Evolutionary conservation across 345 rosid species (phyloP).

Genomic region (Limnanthes douglasii): DNA sequence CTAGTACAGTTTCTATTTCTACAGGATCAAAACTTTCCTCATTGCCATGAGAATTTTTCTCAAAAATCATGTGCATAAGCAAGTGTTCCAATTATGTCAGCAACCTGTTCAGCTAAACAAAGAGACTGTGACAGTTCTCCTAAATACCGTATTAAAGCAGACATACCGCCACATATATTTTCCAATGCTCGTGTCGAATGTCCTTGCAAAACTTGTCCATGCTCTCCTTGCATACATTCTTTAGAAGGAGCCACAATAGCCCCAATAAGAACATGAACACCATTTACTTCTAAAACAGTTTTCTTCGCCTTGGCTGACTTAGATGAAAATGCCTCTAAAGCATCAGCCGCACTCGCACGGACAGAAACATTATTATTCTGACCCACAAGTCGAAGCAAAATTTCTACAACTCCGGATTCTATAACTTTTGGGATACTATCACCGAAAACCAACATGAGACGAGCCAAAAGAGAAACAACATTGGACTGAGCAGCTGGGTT

Average conservation of each 20-base stretch:
- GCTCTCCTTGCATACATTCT: conserved; percentile 58
- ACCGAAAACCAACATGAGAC: conserved; percentile 46
- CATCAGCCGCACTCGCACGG: conserved; percentile 71
- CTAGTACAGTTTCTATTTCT: conserved; percentile 41
- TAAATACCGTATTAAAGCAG: conserved; percentile 46
- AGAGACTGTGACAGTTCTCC: conserved; percentile 56
- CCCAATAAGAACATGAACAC: conserved; percentile 48
- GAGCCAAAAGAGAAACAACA: conserved; percentile 84
- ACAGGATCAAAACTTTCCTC: conserved; percentile 40
- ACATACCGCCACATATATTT: conserved; percentile 67
- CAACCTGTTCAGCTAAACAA: conserved; percentile 56
- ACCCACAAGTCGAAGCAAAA: conserved; percentile 45
- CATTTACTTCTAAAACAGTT: conserved; percentile 44
- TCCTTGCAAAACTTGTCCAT: conserved; percentile 35
- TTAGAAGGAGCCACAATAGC: conserved; percentile 80
- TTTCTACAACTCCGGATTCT: conserved; percentile 60
- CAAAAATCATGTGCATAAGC: conserved; percentile 65
- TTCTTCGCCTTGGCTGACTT: conserved; percentile 50
- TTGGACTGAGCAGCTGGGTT: conserved; percentile 61
- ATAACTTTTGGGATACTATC: conserved; percentile 49
- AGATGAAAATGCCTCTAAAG: conserved; percentile 64
- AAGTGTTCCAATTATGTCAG: conserved; percentile 74
- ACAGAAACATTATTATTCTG: conserved; percentile 37
- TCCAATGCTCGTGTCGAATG: conserved; percentile 69
- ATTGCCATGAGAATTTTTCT: conserved; percentile 19